phyloP scores from a whole-genome alignment of 768 basidiomycete genomes.

The Boletus pseudo-olivaceus region DNA sequence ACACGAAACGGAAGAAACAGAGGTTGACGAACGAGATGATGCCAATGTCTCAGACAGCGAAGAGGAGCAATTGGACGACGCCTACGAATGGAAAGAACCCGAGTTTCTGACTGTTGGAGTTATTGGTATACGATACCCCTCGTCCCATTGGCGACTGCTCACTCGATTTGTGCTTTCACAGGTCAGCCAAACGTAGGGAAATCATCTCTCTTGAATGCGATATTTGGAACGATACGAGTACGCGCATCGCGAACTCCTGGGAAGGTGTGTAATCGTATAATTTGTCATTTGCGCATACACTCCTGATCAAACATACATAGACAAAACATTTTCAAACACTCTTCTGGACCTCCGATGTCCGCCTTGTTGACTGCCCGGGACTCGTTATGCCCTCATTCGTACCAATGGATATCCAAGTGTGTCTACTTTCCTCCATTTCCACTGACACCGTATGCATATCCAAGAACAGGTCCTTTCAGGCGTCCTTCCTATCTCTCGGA shows the following conservation, averaged over 20 bases:
- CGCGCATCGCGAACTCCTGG: conserved; percentile 84
- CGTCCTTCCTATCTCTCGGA: conserved; percentile 74
- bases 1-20: conserved; percentile 9
- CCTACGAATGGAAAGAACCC: conserved; percentile 37
- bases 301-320: conserved; percentile 33
- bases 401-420: conserved; percentile 80
- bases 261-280: conserved; percentile 47
- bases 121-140: conserved; percentile 47
- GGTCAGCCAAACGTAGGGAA: conserved; percentile 98
- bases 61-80: conserved; percentile 14
- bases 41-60: conserved; percentile 11
- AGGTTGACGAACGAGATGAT: conserved; percentile 21
- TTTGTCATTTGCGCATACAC: background rate
- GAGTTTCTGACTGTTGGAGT: conserved; percentile 76
- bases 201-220: conserved; percentile 85
- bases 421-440: background rate
- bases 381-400: conserved; percentile 85
- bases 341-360: conserved; percentile 81
- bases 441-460: background rate
- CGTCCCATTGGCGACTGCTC: background rate
- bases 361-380: conserved; percentile 93
- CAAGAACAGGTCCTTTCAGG: conserved; percentile 57
- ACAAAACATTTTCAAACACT: conserved; percentile 96
- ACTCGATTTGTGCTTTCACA: conserved; percentile 18
- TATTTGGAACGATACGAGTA: conserved; percentile 78